These are phyloP conservation scores for Saussurea involucrata DNA, from an alignment of 129 eudicot species.

Conservation along the genomic window DNA sequence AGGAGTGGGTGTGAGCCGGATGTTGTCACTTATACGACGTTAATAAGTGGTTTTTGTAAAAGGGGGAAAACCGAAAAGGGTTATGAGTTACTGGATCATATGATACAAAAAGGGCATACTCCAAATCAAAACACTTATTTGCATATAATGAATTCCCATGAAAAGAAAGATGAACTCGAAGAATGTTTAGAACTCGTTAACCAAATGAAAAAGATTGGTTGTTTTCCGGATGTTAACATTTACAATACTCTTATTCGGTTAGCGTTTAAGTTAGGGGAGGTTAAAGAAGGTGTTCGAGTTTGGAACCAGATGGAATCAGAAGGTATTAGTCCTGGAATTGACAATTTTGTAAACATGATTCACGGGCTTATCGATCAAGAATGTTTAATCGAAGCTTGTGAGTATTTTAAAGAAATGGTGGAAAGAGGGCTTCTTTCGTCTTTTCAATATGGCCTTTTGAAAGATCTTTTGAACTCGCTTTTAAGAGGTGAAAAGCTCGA, in stretches of 20 bases:
- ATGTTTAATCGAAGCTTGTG: conserved; percentile 59
- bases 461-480: conserved; percentile 52
- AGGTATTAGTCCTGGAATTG: conserved; percentile 51
- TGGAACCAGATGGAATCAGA: conserved; percentile 64
- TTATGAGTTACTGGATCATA: conserved; percentile 53
- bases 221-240: conserved; percentile 46
- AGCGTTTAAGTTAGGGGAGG: conserved; percentile 70
- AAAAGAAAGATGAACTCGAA: conserved; percentile 77
- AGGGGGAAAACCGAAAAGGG: conserved; percentile 54
- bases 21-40: conserved; percentile 58
- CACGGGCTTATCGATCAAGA: conserved; percentile 65
- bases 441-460: conserved; percentile 69
- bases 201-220: conserved; percentile 59
- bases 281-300: conserved; percentile 50
- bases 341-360: conserved; percentile 60
- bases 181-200: conserved; percentile 64
- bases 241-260: conserved; percentile 62
- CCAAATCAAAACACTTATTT: conserved; percentile 67
- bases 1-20: conserved; percentile 60
- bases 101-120: conserved; percentile 60
- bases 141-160: conserved; percentile 58
- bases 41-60: conserved; percentile 73
- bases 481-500: conserved; percentile 65
- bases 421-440: conserved; percentile 54
- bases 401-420: conserved; percentile 75